Base-by-base conservation (phyloP, 768 basidiomycete species). In the Cyclocybe aegerita region DNA sequence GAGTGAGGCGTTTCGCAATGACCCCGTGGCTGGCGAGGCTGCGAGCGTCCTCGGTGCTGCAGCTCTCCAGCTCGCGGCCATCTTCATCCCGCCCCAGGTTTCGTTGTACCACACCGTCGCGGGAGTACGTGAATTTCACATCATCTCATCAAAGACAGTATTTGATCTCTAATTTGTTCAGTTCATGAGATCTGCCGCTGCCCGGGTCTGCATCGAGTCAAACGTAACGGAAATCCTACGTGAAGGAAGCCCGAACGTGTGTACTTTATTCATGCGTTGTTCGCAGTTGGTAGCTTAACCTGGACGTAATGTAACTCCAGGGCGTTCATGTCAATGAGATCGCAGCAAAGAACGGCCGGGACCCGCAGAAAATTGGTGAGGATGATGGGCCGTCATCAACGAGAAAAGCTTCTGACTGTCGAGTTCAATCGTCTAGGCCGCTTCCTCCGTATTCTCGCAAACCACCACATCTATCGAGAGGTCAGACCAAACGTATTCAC, bases 151-250 rank as follows among this genome's bases (percentile, higher is more conserved):
- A 29, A 14, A 31, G 45, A 23, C 23, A 4, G 23, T 23, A 23
- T 36, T 4, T 11, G 39, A 16, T 32, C 4, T 16, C 9, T 15
- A 11, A 41, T 4, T 34, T 32, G 37, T 8, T 41, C 68, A 66
- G 56, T 64, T 48, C 57, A 59, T 39, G 59, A 64, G 50, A 23
- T 60, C 68, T 1, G 60, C 65, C 9, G 67, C 68, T 8, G 16
- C 68, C 12, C 63, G 67, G 7, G 59, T 63, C 31, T 68, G 66
- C 38, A 44, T 68, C 5, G 67, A 70, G 47, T 62, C 64, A 1
- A 63, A 69, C 44, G 71, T 75, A 9, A 67, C 66, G 1, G 74
- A 76, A 49, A 71, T 76, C 4, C 55, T 77, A 9, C 65, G 70
- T 1, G 73, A 73, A 48, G 73, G 68, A 10, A 74, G 75, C 12